phyloP scores from a whole-genome alignment of 495 filamentous ascomycete genomes.

The Xylaria scruposa region DNA sequence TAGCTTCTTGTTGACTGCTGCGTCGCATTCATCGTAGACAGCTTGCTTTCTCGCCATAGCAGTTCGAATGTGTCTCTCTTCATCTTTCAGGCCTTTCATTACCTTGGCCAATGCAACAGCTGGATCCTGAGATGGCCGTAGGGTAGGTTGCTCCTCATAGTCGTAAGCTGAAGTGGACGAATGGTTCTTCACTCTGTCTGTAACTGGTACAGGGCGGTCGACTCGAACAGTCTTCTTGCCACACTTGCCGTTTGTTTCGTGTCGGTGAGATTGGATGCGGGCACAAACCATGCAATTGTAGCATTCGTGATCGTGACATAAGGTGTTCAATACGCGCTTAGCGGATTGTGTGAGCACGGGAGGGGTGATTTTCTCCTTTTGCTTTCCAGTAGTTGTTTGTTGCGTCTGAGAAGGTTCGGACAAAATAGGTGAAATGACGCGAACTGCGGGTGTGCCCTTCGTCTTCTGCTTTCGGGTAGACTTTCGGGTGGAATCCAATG shows the following conservation, averaged over 20 bases:
- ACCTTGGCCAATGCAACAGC: constrained; percentile 78
- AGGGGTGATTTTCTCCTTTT: constrained; percentile 32
- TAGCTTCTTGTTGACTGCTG: constrained; percentile 67
- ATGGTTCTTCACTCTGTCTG: constrained; percentile 59
- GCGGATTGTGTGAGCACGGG: constrained; percentile 55
- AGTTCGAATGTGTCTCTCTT: constrained; percentile 79
- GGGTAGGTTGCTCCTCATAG: constrained; percentile 72
- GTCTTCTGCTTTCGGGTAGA: constrained; percentile 32
- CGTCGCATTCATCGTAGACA: constrained; percentile 71
- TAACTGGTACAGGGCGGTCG: constrained; percentile 73
- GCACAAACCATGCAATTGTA: constrained; percentile 78
- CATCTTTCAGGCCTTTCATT: constrained; percentile 81
- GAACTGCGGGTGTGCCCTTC: constrained; percentile 18
- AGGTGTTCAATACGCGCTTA: constrained; percentile 63
- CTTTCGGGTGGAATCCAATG: constrained; percentile 45
- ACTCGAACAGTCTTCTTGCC: constrained; percentile 64
- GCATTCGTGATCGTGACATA: constrained; percentile 66
- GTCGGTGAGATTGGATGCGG: constrained; percentile 58
- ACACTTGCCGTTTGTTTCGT: constrained; percentile 32
- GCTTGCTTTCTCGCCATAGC: constrained; percentile 64
- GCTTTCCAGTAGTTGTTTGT: constrained; percentile 9
- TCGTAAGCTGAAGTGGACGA: constrained; percentile 45
- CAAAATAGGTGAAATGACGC: constrained; percentile 20
- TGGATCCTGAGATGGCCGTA: constrained; percentile 78
- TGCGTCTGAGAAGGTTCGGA: constrained; percentile 19